phyloP scores from a whole-genome alignment of 2,329 filamentous ascomycete genomes.

The Orbilia brochopaga region DNA sequence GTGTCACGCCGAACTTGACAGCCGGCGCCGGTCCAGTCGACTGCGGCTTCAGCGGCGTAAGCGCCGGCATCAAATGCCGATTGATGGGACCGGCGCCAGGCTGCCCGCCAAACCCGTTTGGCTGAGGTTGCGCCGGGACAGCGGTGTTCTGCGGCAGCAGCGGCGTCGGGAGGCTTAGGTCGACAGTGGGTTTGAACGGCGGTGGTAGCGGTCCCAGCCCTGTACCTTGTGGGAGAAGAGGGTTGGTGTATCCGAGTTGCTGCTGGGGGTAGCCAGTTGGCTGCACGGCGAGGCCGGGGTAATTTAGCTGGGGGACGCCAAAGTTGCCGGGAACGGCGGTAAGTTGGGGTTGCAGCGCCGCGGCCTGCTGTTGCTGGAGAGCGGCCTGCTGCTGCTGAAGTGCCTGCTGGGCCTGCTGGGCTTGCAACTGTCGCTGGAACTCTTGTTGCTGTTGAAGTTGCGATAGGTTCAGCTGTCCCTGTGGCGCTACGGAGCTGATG shows the following conservation, averaged over 20 bases:
- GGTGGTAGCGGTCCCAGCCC: constrained; percentile 67
- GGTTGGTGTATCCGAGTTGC: constrained; percentile 60
- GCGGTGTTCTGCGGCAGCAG: constrained; percentile 63
- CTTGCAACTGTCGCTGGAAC: constrained; percentile 58
- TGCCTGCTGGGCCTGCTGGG: constrained; percentile 59
- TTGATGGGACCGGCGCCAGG: constrained; percentile 62
- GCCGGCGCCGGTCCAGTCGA: constrained; percentile 85
- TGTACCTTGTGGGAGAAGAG: constrained; percentile 59
- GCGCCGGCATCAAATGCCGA: constrained; percentile 64
- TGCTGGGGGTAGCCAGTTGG: constrained; percentile 63
- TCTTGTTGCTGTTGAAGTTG: constrained; percentile 58
- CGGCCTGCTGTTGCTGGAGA: constrained; percentile 55
- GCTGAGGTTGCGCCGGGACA: constrained; percentile 28
- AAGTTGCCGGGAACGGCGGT: constrained; percentile 54
- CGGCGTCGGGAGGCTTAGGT: constrained; percentile 58
- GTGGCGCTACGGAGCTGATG: constrained; percentile 29
- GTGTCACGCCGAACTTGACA: constrained; percentile 82
- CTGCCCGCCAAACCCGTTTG: constrained; percentile 61
- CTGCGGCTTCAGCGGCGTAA: constrained; percentile 72
- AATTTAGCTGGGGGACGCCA: constrained; percentile 56
- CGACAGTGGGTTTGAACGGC: constrained; percentile 65
- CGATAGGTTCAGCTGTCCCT: constrained; percentile 29
- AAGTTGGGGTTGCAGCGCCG: constrained; percentile 51
- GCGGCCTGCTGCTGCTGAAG: constrained; percentile 60
- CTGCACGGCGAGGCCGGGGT: constrained; percentile 58